Conservation (phyloP, 305 asterid species). For the Ilex paraguariensis region DNA sequence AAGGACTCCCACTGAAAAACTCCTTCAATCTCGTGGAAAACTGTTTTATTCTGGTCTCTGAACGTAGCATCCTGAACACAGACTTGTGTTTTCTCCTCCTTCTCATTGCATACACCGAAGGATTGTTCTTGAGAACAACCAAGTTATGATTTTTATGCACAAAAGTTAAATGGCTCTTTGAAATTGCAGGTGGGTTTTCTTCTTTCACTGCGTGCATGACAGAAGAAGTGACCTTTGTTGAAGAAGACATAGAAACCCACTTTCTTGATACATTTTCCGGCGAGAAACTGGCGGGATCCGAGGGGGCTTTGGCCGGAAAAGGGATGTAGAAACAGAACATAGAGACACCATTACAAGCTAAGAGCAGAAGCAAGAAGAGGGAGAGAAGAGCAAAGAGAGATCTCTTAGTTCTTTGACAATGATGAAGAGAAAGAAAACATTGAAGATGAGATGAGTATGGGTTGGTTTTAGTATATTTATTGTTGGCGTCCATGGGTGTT, state of each 20-base stretch:
- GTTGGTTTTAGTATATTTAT: constrained; percentile 2
- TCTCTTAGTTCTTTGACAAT: constrained; percentile 30
- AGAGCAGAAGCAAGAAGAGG: constrained; percentile 43
- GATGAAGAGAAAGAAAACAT: constrained; percentile 24
- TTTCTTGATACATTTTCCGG: constrained; percentile 41
- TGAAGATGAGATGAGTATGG: constrained; percentile 22
- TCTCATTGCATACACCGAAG: constrained; percentile 15
- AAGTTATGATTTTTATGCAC: constrained; percentile 36
- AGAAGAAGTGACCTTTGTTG: constrained; percentile 25
- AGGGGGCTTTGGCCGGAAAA: constrained; percentile 30
- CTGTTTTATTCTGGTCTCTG: constrained; percentile 18
- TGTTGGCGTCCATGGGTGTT: constrained; percentile 28
- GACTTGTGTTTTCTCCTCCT: constrained; percentile 28
- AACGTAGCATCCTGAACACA: constrained; percentile 22
- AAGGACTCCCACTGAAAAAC: constrained; percentile 37
- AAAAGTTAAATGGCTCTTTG: constrained; percentile 31
- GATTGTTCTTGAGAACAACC: constrained; percentile 22
- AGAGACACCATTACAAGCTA: constrained; percentile 55
- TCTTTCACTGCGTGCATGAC: constrained; percentile 28
- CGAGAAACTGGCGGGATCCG: constrained; percentile 30
- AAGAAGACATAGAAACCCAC: constrained; percentile 25
- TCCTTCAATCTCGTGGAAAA: constrained; percentile 50
- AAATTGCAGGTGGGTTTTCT: constrained; percentile 22
- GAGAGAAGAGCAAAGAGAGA: constrained; percentile 51
- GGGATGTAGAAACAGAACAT: constrained; percentile 54